Evolutionary conservation across 805 yeast species (phyloP).

Genomic region (Monosporozyma siamensis): DNA sequence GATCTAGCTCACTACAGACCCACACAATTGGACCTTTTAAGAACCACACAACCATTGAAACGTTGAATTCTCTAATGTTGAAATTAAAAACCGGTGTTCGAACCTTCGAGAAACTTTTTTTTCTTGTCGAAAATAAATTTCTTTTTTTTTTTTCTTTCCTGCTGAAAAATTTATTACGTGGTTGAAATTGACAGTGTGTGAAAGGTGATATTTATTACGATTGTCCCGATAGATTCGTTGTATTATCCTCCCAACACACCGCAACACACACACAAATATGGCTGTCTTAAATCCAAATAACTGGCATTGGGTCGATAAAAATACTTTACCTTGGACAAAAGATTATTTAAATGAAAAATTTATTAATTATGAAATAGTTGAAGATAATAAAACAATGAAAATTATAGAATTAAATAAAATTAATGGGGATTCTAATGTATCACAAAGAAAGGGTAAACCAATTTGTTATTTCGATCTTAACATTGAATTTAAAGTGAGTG

Average conservation of each 20-base stretch:
- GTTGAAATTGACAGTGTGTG: too few species aligned
- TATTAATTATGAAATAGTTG: slow-evolving; percentile 9
- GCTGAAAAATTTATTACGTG: neutral
- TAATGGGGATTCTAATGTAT: slow-evolving; percentile 71
- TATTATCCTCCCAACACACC: too few species aligned
- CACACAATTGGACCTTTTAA: slow-evolving; percentile 15
- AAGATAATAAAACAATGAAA: slow-evolving; percentile 12
- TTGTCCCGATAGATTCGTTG: too few species aligned
- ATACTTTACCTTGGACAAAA: slow-evolving; percentile 57
- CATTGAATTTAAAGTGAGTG: slow-evolving; percentile 36
- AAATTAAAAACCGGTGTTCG: neutral
- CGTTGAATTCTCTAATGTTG: neutral
- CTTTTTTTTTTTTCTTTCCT: neutral
- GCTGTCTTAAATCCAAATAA: slow-evolving; percentile 65
- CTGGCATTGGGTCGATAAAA: slow-evolving; percentile 72
- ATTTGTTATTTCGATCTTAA: slow-evolving; percentile 64
- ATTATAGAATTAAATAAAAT: slow-evolving; percentile 34
- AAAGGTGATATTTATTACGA: too few species aligned
- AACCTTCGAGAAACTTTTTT: slow-evolving; percentile 1
- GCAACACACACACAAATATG: slow-evolving; percentile 32
- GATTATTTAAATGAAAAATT: slow-evolving; percentile 38
- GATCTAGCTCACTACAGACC: slow-evolving; percentile 11
- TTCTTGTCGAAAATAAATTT: too few species aligned
- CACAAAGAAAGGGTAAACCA: slow-evolving; percentile 76
- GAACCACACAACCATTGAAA: slow-evolving; percentile 17